phyloP scores from a whole-genome alignment of 2,329 filamentous ascomycete genomes.

The Ascochyta clinopodiicola region DNA sequence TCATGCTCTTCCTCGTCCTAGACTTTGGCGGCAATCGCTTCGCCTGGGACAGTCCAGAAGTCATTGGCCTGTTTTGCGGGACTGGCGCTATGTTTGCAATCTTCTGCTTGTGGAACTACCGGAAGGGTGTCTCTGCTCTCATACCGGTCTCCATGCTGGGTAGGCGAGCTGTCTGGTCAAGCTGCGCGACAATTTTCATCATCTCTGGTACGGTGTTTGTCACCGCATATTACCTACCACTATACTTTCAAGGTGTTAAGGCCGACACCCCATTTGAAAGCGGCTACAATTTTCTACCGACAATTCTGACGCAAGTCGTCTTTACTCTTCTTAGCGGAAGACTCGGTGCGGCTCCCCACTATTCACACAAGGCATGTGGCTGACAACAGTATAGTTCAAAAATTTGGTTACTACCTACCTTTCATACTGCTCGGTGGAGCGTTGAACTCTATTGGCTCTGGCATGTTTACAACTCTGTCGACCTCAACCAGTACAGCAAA shows the following conservation, averaged over 20 bases:
- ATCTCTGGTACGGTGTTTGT: conserved; percentile 65
- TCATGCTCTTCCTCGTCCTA: conserved; percentile 58
- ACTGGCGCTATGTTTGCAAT: conserved; percentile 54
- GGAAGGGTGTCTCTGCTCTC: conserved; percentile 67
- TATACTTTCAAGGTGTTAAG: conserved; percentile 73
- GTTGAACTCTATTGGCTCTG: conserved; percentile 48
- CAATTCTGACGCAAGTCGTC: conserved; percentile 23
- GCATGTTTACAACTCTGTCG: conserved; percentile 48
- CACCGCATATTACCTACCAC: conserved; percentile 70
- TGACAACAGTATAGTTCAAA: conserved; percentile 39
- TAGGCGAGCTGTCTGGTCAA: conserved; percentile 41
- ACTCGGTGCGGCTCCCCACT: conserved; percentile 12
- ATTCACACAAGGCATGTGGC: conserved; percentile 11
- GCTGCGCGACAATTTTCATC: conserved; percentile 60
- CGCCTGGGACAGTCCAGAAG: conserved; percentile 58
- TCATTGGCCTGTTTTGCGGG: conserved; percentile 60
- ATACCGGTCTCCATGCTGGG: conserved; percentile 56
- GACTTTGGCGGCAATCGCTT: conserved; percentile 58
- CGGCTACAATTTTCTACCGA: conserved; percentile 24
- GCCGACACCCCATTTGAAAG: conserved; percentile 51
- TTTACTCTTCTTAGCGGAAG: conserved; percentile 55
- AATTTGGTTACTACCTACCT: conserved; percentile 52
- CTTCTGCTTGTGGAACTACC: conserved; percentile 64
- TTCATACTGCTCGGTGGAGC: conserved; percentile 45
- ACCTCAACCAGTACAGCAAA: conserved; percentile 29